Evolutionary conservation across 108 stramenopile genomes (phyloP), one percentile per base, ranked within the genome.

Genomic region (Phaeodactylum tricornutum): DNA sequence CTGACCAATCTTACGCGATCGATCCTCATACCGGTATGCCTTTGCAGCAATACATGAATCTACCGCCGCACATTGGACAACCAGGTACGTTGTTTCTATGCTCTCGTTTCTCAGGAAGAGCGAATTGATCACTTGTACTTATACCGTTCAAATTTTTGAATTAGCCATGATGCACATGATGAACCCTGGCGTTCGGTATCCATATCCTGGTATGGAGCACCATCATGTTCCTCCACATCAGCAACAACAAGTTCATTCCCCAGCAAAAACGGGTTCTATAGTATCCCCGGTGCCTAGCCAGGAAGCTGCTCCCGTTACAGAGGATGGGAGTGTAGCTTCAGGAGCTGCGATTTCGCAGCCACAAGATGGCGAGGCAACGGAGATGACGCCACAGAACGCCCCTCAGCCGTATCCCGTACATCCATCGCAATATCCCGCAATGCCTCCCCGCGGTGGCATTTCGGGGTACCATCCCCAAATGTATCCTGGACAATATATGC

Each of bases 161-260:
- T 8, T 41, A 85, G 83, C 74, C 8, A 85, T 85, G 80, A 75
- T 87, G 73, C 67, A 66, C 31, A 64, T 86, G 67, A 79, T 79
- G 75, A 62, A 61, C 35, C 56, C 59, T 0, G 69, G 66, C 24
- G 74, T 79, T 72, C 59, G 74, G 11, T 58, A 64, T 24, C 74
- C 76, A 15, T 70, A 59, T 17, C 61, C 58, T 23, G 64, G 55
- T 12, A 73, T 73, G 62, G 72, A 66, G 31, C 75, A 62, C 39
- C 64, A 53, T 15, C 69, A 60, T 32, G 55, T 64, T 59, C 66
- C 55, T 53, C 54, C 47, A 19, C 67, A 63, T 36, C 52, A 45
- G 44, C 65, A 54, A 43, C 76, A 65, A 27, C 64, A 61, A 17
- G 44, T 42, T 30, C 47, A 44, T 28, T 25, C 58, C 29, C 16